Conservation (phyloP, 495 filamentous ascomycete genomes). For the Podospora bellae-mahoneyi region DNA sequence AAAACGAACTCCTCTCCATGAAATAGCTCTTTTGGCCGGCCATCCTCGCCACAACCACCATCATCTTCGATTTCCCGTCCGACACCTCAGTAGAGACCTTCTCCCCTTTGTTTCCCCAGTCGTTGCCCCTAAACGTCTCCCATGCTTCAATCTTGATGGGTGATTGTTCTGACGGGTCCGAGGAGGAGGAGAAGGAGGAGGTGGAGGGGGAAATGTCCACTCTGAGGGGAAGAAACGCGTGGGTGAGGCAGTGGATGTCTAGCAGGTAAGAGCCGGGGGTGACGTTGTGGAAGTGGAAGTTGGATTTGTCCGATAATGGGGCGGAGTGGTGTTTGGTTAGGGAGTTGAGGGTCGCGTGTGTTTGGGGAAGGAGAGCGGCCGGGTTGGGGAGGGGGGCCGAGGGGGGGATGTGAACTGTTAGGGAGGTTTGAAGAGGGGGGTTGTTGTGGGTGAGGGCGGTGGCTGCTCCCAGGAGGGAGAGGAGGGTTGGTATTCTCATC, state of each 20-base stretch:
- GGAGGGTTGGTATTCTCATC: slow-evolving; percentile 17
- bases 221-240: slow-evolving; percentile 69
- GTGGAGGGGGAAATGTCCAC: slow-evolving; percentile 57
- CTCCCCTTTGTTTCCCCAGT: slow-evolving; percentile 79
- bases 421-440: slow-evolving; percentile 15
- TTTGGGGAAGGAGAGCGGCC: slow-evolving; percentile 58
- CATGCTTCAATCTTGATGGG: slow-evolving; percentile 58
- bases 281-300: slow-evolving; percentile 70
- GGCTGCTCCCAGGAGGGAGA: slow-evolving; percentile 21
- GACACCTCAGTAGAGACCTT: slow-evolving; percentile 41
- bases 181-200: not conserved
- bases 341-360: slow-evolving; percentile 67
- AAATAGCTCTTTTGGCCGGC: slow-evolving; percentile 67
- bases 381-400: slow-evolving; percentile 51
- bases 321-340: slow-evolving; percentile 48
- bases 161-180: slow-evolving; percentile 1
- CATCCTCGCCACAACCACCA: slow-evolving; percentile 57
- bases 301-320: slow-evolving; percentile 60
- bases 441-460: slow-evolving; percentile 1
- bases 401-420: slow-evolving; percentile 48
- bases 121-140: slow-evolving; percentile 84
- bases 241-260: slow-evolving; percentile 69
- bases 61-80: slow-evolving; percentile 18
- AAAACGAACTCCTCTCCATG: slow-evolving; percentile 55
- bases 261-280: slow-evolving; percentile 69